A percentile compares a stretch with the other conserved stretches of the same genome.
Evolutionary conservation across 2,329 filamentous ascomycete species (phyloP).

Genomic region (Tolypocladium paradoxum): DNA sequence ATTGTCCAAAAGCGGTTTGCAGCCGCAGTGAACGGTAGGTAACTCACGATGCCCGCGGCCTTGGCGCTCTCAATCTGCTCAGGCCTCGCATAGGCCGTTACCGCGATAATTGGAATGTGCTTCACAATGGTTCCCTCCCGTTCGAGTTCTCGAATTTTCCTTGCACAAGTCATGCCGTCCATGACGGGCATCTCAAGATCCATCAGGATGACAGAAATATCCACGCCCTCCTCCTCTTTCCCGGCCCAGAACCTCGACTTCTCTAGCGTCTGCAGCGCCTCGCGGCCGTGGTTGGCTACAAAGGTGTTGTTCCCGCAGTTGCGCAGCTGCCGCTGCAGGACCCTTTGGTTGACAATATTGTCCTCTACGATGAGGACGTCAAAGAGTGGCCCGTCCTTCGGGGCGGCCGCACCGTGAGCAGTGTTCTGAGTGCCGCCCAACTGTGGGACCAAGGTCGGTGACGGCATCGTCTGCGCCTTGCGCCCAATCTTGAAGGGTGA

Average conservation of each 20-base stretch:
- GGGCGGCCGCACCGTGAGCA: not conserved
- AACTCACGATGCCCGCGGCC: conserved; percentile 59
- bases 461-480: conserved; percentile 12
- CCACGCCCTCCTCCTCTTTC: conserved; percentile 32
- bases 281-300: conserved; percentile 54
- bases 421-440: conserved; percentile 5
- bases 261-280: conserved; percentile 47
- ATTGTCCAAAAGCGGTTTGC: not conserved
- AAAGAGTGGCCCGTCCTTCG: conserved; percentile 20
- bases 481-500: conserved; percentile 24
- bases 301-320: conserved; percentile 49
- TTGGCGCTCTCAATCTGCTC: conserved; percentile 65
- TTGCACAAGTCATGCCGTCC: conserved; percentile 67
- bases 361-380: conserved; percentile 58
- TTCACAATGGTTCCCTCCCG: conserved; percentile 45
- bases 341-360: conserved; percentile 56
- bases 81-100: conserved; percentile 68
- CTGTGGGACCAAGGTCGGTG: conserved; percentile 8
- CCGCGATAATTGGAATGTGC: conserved; percentile 70
- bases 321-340: conserved; percentile 50
- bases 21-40: not conserved
- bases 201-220: conserved; percentile 63
- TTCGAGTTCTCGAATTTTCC: conserved; percentile 58
- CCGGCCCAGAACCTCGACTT: conserved; percentile 46
- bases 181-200: conserved; percentile 78